Conservation (phyloP, 169 alveolate genomes). For the Plasmodium billcollinsi region DNA sequence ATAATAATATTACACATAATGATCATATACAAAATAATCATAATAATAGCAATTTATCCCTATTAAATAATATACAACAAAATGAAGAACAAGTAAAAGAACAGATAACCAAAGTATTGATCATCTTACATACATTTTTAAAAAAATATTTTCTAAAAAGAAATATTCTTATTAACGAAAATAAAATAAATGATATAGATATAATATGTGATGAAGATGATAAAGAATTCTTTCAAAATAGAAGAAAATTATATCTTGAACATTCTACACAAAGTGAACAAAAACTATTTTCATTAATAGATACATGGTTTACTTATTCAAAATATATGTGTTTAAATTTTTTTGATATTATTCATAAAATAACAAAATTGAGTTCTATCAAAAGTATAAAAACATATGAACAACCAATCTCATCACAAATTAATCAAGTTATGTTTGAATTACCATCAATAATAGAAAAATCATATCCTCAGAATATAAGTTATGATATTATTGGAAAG, state of each 20-base stretch:
- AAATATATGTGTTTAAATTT: constrained; percentile 68
- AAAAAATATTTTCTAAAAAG: constrained; percentile 47
- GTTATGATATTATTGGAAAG: constrained; percentile 42
- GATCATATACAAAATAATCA: constrained; percentile 10
- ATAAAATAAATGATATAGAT: constrained; percentile 30
- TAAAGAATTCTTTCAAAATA: constrained; percentile 48
- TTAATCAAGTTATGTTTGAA: constrained; percentile 72
- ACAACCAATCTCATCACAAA: constrained; percentile 70
- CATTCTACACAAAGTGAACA: constrained; percentile 63
- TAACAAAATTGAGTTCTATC: constrained; percentile 63
- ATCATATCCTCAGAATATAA: constrained; percentile 31
- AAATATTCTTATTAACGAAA: constrained; percentile 37
- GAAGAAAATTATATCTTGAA: constrained; percentile 31
- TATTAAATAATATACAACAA: constrained; percentile 23
- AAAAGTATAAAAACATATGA: constrained; percentile 73
- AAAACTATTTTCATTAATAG: constrained; percentile 57
- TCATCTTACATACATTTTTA: constrained; percentile 30
- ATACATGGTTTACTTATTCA: constrained; percentile 69
- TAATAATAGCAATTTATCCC: background rate
- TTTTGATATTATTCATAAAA: constrained; percentile 72
- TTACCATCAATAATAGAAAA: constrained; percentile 65
- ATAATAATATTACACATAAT: constrained; percentile 17
- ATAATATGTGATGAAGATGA: constrained; percentile 76
- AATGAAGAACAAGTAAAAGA: constrained; percentile 47
- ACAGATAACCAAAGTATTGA: constrained; percentile 33